phyloP scores from a whole-genome alignment of 768 basidiomycete species.

The Clathrus columnatus region DNA sequence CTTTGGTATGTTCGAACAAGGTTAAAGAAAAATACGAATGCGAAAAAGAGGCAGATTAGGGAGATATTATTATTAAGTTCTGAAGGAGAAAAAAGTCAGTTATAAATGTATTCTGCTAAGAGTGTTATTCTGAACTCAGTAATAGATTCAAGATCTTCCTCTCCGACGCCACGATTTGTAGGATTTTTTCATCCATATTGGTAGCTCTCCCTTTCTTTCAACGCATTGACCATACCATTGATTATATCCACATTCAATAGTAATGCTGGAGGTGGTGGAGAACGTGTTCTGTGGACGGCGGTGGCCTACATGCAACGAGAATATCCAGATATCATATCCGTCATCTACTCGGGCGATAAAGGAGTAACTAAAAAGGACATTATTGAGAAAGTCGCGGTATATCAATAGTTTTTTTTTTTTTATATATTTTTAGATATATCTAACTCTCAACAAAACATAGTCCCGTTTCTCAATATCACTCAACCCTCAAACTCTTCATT shows the following conservation, averaged over 20 bases:
- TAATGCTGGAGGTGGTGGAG: constrained; percentile 96
- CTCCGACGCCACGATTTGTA: constrained; percentile 41
- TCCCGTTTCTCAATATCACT: constrained; percentile 74
- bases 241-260: constrained; percentile 29
- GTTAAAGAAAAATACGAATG: not conserved
- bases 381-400: constrained; percentile 70
- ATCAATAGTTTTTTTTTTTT: not conserved
- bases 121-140: not conserved
- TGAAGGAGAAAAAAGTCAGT: not conserved
- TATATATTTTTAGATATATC: not conserved
- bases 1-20: not conserved
- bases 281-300: constrained; percentile 92
- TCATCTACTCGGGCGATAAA: constrained; percentile 86
- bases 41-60: not conserved
- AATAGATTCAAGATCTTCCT: not conserved
- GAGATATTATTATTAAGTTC: not conserved
- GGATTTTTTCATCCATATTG: constrained; percentile 97
- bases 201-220: constrained; percentile 33
- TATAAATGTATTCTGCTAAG: not conserved
- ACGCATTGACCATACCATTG: constrained; percentile 19
- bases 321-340: constrained; percentile 53
- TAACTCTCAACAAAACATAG: constrained; percentile 29
- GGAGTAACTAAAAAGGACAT: constrained; percentile 76
- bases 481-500: constrained; percentile 55
- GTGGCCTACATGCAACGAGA: constrained; percentile 65